Evolutionary conservation across 768 basidiomycete genomes (phyloP).

Genomic region (Symmetrospora coprosmae): DNA sequence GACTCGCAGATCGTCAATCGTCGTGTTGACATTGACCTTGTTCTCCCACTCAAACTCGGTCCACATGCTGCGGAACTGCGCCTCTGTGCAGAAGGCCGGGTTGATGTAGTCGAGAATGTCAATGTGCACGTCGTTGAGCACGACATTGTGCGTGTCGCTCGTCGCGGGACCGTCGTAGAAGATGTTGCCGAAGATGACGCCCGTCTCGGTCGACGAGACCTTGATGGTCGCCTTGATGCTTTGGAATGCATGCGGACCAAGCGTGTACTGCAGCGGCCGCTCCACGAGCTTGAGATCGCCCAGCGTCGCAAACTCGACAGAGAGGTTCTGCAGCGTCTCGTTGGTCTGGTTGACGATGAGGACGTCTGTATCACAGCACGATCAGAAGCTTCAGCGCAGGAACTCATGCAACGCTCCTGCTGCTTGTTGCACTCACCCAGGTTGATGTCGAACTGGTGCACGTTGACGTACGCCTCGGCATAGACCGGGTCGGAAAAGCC

Average conservation of each 20-base stretch:
- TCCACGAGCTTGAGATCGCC: slow-evolving; percentile 96
- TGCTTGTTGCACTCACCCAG: slow-evolving; percentile 46
- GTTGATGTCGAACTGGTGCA: slow-evolving; percentile 92
- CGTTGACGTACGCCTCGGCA: slow-evolving; percentile 92
- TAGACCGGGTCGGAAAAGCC: slow-evolving; percentile 98
- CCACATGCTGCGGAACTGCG: slow-evolving; percentile 98
- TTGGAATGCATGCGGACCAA: slow-evolving; percentile 94
- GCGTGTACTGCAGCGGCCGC: slow-evolving; percentile 79
- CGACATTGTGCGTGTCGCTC: slow-evolving; percentile 54
- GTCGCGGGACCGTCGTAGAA: slow-evolving; percentile 88
- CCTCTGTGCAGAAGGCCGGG: slow-evolving; percentile 86
- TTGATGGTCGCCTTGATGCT: slow-evolving; percentile 98
- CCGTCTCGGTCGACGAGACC: slow-evolving; percentile 93
- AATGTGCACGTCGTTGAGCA: slow-evolving; percentile 90
- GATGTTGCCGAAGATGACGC: slow-evolving; percentile 94
- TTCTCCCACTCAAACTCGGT: slow-evolving; percentile 99
- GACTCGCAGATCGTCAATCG: slow-evolving; percentile 52
- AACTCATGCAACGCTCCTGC: slow-evolving; percentile 24
- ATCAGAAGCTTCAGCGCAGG: background rate
- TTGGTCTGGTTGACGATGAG: slow-evolving; percentile 89
- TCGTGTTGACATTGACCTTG: slow-evolving; percentile 78
- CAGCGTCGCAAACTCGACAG: slow-evolving; percentile 90
- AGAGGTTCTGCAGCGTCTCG: slow-evolving; percentile 88
- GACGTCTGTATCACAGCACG: slow-evolving; percentile 49
- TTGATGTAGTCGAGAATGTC: slow-evolving; percentile 99